Base-by-base conservation (phyloP, 495 filamentous ascomycete genomes). In the Durotheca rogersii region DNA sequence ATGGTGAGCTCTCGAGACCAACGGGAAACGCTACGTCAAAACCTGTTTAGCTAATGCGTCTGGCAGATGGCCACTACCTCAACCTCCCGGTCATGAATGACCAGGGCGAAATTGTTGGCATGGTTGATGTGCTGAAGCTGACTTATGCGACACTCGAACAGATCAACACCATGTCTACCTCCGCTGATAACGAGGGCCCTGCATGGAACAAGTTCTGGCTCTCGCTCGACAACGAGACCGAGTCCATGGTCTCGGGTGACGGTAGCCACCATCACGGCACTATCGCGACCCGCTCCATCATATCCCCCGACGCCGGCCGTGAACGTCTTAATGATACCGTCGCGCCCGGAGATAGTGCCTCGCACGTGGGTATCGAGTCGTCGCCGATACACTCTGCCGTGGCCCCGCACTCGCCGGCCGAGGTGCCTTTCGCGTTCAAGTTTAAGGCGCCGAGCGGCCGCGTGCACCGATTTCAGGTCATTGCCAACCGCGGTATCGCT, bases 161-260 rank as follows among this genome's bases (percentile, higher is more conserved):
- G 78, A 90, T 96, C 70, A 79, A 78, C 61, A 72, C 73, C 14
- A 81, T 79, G 73, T 78, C 76, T 30, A 89, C 83, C 16, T 78
- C 78, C 19, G 53, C 53, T 16, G 92, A 98, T 62, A 89, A 83
- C 56, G 93, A 97, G 69, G 93, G 93, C 0, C 93, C 93, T 11
- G 93, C 93, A 10, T 98, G 93, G 93, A 95, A 96, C 73, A 97
- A 96, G 72, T 98, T 98, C 74, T 98, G 93, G 93, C 75, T 97
- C 43, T 96, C 93, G 2, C 81, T 98, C 56, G 91, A 96, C 69
- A 84, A 94, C 60, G 93, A 96, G 63, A 93, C 92, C 3, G 93
- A 97, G 68, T 98, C 93, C 0, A 86, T 95, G 76, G 83, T 97
- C 53, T 99, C 93, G 45, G 93, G 94, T 35, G 88, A 90, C 47